Base-by-base conservation (phyloP, 202 grass and related monocot genomes). In the Schoenoplectus tabernaemontani region DNA sequence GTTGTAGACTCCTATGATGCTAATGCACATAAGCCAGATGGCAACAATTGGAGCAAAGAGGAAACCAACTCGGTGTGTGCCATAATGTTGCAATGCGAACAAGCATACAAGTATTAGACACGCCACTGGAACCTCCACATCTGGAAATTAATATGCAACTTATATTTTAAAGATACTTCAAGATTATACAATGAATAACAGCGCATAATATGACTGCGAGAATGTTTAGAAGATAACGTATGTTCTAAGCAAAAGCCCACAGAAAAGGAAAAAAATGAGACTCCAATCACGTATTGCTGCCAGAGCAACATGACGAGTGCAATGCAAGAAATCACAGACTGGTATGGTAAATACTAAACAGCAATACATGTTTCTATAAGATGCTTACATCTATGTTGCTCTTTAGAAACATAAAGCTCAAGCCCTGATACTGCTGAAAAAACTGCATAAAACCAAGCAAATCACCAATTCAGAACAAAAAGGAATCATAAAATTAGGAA, bases 341-440 rank as follows among this genome's bases (percentile, higher is more conserved):
- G 22, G 42, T 47, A 71, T 68, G 8, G 41, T 47, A 71, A 47
- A 46, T 71, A 20, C 8, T 50, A 75, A 69, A 56, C 36, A 54
- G 47, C 28, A 36, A 56, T 34, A 4, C n/a, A 54, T 36, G 17
- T 16, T 54, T 75, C 15, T 75, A n/a, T 23, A n/a, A 75, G 51
- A 72, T 65, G 74, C 91, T 87, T 89, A 94, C 91, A 97, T 92
- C 84, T 84, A 69, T 97, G 95, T 54, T 94, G 87, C 22, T 92
- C 81, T 50, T 84, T 85, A 57, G 80, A 85, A 77, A 97, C 68
- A 2, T 88, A 92, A 57, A 97, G 76, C 81, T 97, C 88, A 7
- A 97, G 84, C 72, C 94, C 94, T 0, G 89, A 97, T 69, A 97
- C 89, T 3, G 94, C 95, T 6, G 95, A 98, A 77, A 94, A 87